Percentiles rank a stretch among this genome's conserved stretches.
Evolutionary conservation across 805 yeast species (phyloP).

Genomic region (Danielia oregonensis): DNA sequence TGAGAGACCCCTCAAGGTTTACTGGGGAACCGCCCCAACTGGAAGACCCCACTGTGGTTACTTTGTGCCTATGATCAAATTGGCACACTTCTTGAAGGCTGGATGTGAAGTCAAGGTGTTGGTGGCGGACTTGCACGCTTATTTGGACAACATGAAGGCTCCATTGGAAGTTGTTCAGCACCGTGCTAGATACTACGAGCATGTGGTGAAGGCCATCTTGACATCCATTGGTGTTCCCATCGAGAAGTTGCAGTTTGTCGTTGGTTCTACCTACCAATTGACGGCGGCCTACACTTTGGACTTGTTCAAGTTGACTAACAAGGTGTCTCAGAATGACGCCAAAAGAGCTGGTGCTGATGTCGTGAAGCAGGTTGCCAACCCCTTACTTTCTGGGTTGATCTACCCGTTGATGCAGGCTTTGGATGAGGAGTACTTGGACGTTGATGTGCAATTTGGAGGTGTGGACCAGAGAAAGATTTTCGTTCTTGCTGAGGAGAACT

Average conservation of each 20-base stretch:
- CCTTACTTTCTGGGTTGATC: slow-evolving; percentile 86
- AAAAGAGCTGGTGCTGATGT: slow-evolving; percentile 99
- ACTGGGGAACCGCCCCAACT: slow-evolving; percentile 99
- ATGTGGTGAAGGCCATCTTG: slow-evolving; percentile 78
- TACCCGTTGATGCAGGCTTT: slow-evolving; percentile 99
- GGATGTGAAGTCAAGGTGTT: slow-evolving; percentile 93
- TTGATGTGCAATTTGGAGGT: slow-evolving; percentile 97
- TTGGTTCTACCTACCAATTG: slow-evolving; percentile 89
- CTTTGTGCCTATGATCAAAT: slow-evolving; percentile 95
- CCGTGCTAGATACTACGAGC: slow-evolving; percentile 89
- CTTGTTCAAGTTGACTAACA: slow-evolving; percentile 77
- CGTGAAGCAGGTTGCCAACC: slow-evolving; percentile 94
- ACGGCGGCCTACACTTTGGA: slow-evolving; percentile 80
- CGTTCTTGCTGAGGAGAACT: slow-evolving; percentile 92
- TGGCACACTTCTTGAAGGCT: slow-evolving; percentile 92
- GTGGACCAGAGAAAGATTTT: slow-evolving; percentile 98
- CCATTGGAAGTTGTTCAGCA: slow-evolving; percentile 84
- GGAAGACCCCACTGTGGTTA: slow-evolving; percentile 99
- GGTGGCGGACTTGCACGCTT: slow-evolving; percentile 94
- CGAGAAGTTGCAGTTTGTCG: slow-evolving; percentile 77
- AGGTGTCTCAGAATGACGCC: slow-evolving; percentile 91
- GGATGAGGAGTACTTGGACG: slow-evolving; percentile 86
- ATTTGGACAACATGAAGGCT: slow-evolving; percentile 97
- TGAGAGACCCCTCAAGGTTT: slow-evolving; percentile 77
- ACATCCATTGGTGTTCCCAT: slow-evolving; percentile 86